Evolutionary conservation across 2,329 filamentous ascomycete genomes (phyloP).

Genomic region (Tricladium varicosporioides): DNA sequence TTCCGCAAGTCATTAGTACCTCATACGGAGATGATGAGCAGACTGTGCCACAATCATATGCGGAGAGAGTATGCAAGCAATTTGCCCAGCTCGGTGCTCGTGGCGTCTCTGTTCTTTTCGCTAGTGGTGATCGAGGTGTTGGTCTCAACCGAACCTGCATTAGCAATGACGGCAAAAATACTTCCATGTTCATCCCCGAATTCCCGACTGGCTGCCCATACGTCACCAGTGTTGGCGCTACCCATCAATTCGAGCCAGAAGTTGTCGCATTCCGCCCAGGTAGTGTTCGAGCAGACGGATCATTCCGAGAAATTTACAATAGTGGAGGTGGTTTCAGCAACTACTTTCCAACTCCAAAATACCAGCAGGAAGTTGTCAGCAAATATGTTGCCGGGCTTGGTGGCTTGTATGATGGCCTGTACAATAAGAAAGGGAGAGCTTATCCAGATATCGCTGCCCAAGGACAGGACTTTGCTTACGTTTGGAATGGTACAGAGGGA

Average conservation of each 20-base stretch:
- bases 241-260: constrained; percentile 29
- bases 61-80: constrained; percentile 50
- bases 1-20: constrained; percentile 57
- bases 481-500: constrained; percentile 34
- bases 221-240: constrained; percentile 24
- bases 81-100: constrained; percentile 51
- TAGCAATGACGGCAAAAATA: constrained; percentile 54
- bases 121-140: constrained; percentile 50
- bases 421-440: constrained; percentile 34
- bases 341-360: constrained; percentile 44
- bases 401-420: constrained; percentile 26
- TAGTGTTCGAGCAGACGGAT: constrained; percentile 31
- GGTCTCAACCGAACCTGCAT: constrained; percentile 38
- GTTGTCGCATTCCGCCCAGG: constrained; percentile 35
- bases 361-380: constrained; percentile 40
- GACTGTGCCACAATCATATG: constrained; percentile 51
- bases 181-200: constrained; percentile 48
- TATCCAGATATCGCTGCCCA: constrained; percentile 51
- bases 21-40: constrained; percentile 60
- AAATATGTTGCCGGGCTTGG: constrained; percentile 32
- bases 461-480: constrained; percentile 51
- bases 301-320: constrained; percentile 28
- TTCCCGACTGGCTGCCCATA: constrained; percentile 50
- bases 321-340: constrained; percentile 52
- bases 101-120: constrained; percentile 49